phyloP scores from a whole-genome alignment of 495 filamentous ascomycete species.

The Neurospora sp. region DNA sequence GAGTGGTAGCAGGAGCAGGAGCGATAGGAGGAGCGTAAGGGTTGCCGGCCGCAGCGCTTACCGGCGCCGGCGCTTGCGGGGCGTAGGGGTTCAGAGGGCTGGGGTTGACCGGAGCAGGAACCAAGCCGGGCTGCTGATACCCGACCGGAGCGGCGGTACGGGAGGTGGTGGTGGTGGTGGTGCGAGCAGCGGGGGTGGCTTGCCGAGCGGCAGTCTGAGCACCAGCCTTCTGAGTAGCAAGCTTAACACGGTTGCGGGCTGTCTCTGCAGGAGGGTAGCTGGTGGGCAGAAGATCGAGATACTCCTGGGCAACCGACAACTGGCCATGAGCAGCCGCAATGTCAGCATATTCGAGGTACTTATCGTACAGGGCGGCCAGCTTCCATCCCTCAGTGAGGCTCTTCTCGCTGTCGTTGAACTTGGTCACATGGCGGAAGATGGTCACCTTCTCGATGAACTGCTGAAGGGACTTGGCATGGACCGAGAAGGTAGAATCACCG shows the following conservation, averaged over 20 bases:
- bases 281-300: conserved; percentile 76
- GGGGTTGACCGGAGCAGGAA: conserved; percentile 20
- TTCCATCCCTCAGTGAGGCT: conserved; percentile 72
- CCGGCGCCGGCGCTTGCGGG: conserved; percentile 19
- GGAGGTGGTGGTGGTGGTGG: conserved; percentile 19
- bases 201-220: conserved; percentile 24
- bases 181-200: conserved; percentile 10
- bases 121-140: conserved; percentile 29
- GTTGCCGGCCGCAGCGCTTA: conserved; percentile 38
- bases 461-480: conserved; percentile 83
- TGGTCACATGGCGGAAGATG: conserved; percentile 87
- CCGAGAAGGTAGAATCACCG: conserved; percentile 74
- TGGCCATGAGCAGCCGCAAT: conserved; percentile 87
- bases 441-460: conserved; percentile 97
- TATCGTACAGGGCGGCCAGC: conserved; percentile 77
- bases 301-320: conserved; percentile 76
- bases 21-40: conserved; percentile 50
- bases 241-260: conserved; percentile 73
- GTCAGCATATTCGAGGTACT: conserved; percentile 95
- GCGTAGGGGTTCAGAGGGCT: conserved; percentile 30
- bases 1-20: conserved; percentile 29
- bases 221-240: conserved; percentile 64
- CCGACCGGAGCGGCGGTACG: conserved; percentile 21
- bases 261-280: conserved; percentile 84
- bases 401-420: conserved; percentile 74